A percentile compares a stretch with the other conserved stretches of the same genome.
Evolutionary conservation across 352 stramenopile genomes (phyloP).

Genomic region (Phytophthora fragariaefolia): DNA sequence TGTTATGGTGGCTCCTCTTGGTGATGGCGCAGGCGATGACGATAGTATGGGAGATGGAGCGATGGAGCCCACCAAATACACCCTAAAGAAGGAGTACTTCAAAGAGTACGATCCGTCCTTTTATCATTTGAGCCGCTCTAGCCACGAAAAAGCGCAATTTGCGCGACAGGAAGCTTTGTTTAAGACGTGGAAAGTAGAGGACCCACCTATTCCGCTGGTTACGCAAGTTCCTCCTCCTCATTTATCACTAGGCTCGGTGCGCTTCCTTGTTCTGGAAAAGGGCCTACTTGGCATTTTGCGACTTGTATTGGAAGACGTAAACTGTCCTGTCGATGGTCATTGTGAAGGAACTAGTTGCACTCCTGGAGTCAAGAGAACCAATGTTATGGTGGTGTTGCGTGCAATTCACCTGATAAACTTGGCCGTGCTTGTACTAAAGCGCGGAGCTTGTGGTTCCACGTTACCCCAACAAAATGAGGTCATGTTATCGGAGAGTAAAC

Average conservation of each 20-base stretch:
- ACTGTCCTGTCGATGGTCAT: slow-evolving; percentile 19
- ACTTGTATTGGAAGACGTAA: slow-evolving; percentile 68
- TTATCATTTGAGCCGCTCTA: slow-evolving; percentile 77
- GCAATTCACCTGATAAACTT: slow-evolving; percentile 76
- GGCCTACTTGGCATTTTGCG: slow-evolving; percentile 70
- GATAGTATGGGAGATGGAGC: slow-evolving; percentile 43
- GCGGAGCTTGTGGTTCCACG: slow-evolving; percentile 21
- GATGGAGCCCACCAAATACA: slow-evolving; percentile 81
- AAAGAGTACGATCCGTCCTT: slow-evolving; percentile 85
- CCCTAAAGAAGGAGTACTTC: slow-evolving; percentile 80
- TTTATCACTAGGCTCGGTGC: slow-evolving; percentile 55
- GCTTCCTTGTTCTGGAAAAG: slow-evolving; percentile 68
- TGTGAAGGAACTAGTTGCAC: slow-evolving; percentile 27
- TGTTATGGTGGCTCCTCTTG: slow-evolving; percentile 41
- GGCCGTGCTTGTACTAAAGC: slow-evolving; percentile 65
- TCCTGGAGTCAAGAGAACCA: slow-evolving; percentile 53
- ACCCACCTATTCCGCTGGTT: slow-evolving; percentile 73
- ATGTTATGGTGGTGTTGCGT: slow-evolving; percentile 72
- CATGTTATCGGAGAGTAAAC: slow-evolving; percentile 52
- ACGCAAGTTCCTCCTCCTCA: slow-evolving; percentile 62
- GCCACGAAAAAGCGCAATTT: slow-evolving; percentile 84
- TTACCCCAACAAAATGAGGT: slow-evolving; percentile 35
- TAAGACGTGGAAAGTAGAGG: slow-evolving; percentile 78
- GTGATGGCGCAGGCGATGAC: slow-evolving; percentile 40
- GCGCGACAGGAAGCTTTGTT: slow-evolving; percentile 83